Evolutionary conservation across 257 asterid genomes (phyloP).

Genomic region (Prunella vulgaris): DNA sequence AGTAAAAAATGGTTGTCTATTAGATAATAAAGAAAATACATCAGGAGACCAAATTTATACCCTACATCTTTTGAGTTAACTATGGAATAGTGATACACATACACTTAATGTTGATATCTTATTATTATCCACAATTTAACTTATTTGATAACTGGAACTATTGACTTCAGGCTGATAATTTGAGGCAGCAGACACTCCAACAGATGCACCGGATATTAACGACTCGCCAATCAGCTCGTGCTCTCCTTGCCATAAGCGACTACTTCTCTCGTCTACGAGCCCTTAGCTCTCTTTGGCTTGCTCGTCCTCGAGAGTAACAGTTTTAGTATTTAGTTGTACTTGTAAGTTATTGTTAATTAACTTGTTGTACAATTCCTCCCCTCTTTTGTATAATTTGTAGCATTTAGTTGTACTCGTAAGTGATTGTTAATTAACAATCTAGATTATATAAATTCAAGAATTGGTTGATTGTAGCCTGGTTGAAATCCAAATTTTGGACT

Average conservation of each 20-base stretch:
- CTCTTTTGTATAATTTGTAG: slow-evolving; percentile 33
- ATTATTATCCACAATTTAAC: background rate
- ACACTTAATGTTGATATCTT: too few relatives aligned
- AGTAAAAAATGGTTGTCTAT: background rate
- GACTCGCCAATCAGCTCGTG: slow-evolving; percentile 93
- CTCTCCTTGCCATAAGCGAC: slow-evolving; percentile 81
- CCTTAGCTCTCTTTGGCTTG: slow-evolving; percentile 93
- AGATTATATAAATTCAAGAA: slow-evolving; percentile 16
- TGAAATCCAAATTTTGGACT: background rate
- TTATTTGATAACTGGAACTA: background rate
- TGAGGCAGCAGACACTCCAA: slow-evolving; percentile 87
- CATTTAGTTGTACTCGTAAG: slow-evolving; percentile 13
- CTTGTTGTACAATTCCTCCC: slow-evolving; percentile 28
- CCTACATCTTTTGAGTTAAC: background rate
- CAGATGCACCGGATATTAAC: slow-evolving; percentile 90
- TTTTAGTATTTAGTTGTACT: slow-evolving; percentile 12
- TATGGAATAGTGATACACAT: background rate
- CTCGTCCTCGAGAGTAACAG: slow-evolving; percentile 77
- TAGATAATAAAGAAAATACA: background rate
- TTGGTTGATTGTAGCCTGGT: slow-evolving; percentile 17
- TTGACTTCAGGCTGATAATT: slow-evolving; percentile 73
- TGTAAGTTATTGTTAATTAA: slow-evolving; percentile 13
- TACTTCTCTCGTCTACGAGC: slow-evolving; percentile 92
- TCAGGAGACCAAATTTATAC: background rate
- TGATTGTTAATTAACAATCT: slow-evolving; percentile 20